These are phyloP conservation scores for Lactuca saligna DNA, from an alignment of 129 eudicot genomes.

Conservation along the genomic window DNA sequence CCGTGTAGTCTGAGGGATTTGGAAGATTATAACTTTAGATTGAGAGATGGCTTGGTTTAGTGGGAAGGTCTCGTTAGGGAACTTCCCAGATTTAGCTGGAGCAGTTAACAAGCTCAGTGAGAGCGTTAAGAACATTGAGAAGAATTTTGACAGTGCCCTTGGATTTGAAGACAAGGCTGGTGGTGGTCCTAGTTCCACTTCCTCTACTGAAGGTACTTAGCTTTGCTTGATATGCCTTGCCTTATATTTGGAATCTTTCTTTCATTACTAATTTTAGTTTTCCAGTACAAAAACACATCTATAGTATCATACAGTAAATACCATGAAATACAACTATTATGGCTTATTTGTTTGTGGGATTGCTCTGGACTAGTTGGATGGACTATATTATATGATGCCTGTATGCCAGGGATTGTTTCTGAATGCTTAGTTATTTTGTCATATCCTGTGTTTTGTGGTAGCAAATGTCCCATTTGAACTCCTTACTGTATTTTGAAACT, in stretches of 20 bases:
- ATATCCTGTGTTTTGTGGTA: background rate
- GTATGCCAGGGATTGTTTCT: background rate
- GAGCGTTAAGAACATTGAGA: slow-evolving; percentile 93
- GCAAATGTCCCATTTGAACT: slow-evolving; percentile 7
- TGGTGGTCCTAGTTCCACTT: slow-evolving; percentile 29
- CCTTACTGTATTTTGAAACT: background rate
- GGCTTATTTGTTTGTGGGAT: slow-evolving; percentile 13
- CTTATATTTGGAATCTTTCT: background rate
- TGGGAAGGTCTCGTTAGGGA: slow-evolving; percentile 77
- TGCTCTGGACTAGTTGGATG: slow-evolving; percentile 11
- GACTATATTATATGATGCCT: background rate
- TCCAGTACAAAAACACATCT: background rate
- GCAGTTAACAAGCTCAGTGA: slow-evolving; percentile 91
- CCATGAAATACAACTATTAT: background rate
- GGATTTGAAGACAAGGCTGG: slow-evolving; percentile 71
- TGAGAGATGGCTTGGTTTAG: slow-evolving; percentile 85
- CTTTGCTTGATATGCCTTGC: slow-evolving; percentile 17
- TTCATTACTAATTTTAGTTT: background rate
- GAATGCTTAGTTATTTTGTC: background rate
- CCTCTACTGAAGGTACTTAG: slow-evolving; percentile 49
- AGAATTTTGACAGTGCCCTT: slow-evolving; percentile 86
- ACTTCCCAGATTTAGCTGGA: slow-evolving; percentile 83
- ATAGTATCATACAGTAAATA: background rate
- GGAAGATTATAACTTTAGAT: slow-evolving; percentile 18
- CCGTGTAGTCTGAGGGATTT: slow-evolving; percentile 25